Evolutionary conservation across 2,329 filamentous ascomycete genomes (phyloP), one percentile per base, ranked within the genome.

Genomic region (Penicillium aurantiogriseum): DNA sequence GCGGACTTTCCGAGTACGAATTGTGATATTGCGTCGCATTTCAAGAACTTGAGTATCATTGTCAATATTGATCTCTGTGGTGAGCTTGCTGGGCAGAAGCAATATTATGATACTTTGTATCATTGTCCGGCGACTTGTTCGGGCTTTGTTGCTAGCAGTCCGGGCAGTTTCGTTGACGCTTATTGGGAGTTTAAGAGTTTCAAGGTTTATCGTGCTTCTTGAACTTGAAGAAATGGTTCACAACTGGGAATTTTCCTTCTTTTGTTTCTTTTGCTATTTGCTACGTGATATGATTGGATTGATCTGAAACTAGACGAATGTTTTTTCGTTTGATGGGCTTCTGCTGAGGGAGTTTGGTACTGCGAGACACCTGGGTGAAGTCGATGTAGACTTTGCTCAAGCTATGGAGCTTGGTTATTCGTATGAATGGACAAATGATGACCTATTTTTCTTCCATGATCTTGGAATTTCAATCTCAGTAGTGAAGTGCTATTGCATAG

Each of bases 41-140:
- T 89, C 70, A 77, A 72, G 53, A 89, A 88, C 65, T 81, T 87
- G 69, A 86, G 83, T 62, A 88, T 89, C 63, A 80, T 88, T 61
- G 80, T 80, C 42, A 88, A 89, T 65, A 88, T 88, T 60, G 83
- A 86, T 68, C 72, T 89, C 8, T 89, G 86, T 62, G 87, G 86
- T 0, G 71, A 81, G 40, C 77, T 83, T 62, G 82, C 81, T 4
- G 80, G 69, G 1, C 60, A 67, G 39, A 44, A 57, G 5, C 64
- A 66, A 51, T 70, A 68, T 47, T 77, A 77, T 56, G 66, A 67
- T 4, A 53, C 69, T 13, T 57, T 71, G 54, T 71, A 76, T 44
- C 40, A 66, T 7, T 75, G 83, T 64, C 79, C 84, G 0, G 79
- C 77, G 23, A 85, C 79, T 54, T 88, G 86, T 66, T 76, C 76